Evolutionary conservation across 208 protist genomes (phyloP).

Genomic region (Crithidia thermophila): DNA sequence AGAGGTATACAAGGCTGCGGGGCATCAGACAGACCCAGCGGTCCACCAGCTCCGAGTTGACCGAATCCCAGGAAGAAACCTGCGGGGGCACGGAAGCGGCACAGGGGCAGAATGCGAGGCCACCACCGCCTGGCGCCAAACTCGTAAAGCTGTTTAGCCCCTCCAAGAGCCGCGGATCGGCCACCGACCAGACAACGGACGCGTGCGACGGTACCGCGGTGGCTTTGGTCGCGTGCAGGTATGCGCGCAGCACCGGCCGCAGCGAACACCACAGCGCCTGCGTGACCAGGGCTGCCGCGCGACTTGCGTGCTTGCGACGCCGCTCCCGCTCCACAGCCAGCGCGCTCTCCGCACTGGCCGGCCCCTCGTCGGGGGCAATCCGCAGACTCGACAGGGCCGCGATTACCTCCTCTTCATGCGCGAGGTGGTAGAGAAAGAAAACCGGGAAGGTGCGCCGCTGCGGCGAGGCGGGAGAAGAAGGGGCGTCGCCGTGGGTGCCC

Average conservation of each 20-base stretch:
- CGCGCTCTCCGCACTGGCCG: constrained; percentile 2
- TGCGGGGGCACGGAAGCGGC: not conserved
- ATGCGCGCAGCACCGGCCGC: constrained; percentile 8
- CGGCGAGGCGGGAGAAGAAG: not conserved
- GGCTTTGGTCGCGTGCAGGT: constrained; percentile 4
- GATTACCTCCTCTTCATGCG: constrained; percentile 40
- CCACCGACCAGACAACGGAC: constrained; percentile 51
- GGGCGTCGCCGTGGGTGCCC: not conserved
- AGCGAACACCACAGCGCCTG: constrained; percentile 35
- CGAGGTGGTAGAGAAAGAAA: constrained; percentile 54
- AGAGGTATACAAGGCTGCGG: constrained; percentile 22
- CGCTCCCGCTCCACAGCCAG: not conserved
- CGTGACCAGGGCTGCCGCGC: constrained; percentile 20
- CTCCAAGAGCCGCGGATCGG: constrained; percentile 33
- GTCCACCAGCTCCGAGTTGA: constrained; percentile 1
- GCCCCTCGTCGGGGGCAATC: no score
- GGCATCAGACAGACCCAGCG: constrained; percentile 29
- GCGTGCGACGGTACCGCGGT: constrained; percentile 28
- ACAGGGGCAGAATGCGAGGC: not conserved
- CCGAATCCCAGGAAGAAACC: not conserved
- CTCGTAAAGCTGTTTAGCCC: constrained; percentile 23
- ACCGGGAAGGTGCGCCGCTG: constrained; percentile 7
- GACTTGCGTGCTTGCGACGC: not conserved
- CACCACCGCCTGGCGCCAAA: not conserved
- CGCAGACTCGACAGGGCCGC: constrained; percentile 6